Conservation (phyloP, 1,139 yeast genomes). For the Hanseniaspora uvarum region DNA sequence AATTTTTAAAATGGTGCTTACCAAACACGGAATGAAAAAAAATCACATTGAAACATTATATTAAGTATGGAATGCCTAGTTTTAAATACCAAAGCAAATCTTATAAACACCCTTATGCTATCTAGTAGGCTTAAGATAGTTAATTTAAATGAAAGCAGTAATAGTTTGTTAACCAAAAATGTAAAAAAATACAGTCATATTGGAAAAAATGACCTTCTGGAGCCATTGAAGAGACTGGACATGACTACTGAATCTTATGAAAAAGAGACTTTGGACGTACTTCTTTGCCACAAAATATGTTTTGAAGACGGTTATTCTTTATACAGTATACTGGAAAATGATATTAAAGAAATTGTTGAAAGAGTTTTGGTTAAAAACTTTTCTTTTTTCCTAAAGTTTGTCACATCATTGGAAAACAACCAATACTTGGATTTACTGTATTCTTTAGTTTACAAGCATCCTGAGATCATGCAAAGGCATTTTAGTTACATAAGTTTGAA, state of each 20-base stretch:
- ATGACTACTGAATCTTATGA: not conserved
- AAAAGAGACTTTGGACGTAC: not conserved
- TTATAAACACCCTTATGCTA: not conserved
- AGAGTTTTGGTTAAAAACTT: not conserved
- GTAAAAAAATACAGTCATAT: not conserved
- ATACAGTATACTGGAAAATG: not conserved
- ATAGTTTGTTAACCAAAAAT: not conserved
- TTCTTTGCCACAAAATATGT: not conserved
- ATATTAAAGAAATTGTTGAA: not conserved
- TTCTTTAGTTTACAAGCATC: not conserved
- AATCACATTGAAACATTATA: no score
- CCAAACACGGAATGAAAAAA: not conserved
- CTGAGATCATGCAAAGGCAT: not conserved
- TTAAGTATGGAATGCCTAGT: not conserved
- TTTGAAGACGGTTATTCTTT: not conserved
- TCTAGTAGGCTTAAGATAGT: not conserved
- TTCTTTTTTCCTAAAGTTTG: slow-evolving; percentile 2
- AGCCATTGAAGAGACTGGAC: not conserved
- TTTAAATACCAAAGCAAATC: not conserved
- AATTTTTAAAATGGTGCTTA: not conserved
- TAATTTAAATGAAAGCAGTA: no score
- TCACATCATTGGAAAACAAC: not conserved
- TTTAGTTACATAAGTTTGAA: not conserved
- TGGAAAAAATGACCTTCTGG: not conserved
- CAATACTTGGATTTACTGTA: not conserved